phyloP scores from a whole-genome alignment of 2,329 filamentous ascomycete species.

The Penicillium hesseltinei region DNA sequence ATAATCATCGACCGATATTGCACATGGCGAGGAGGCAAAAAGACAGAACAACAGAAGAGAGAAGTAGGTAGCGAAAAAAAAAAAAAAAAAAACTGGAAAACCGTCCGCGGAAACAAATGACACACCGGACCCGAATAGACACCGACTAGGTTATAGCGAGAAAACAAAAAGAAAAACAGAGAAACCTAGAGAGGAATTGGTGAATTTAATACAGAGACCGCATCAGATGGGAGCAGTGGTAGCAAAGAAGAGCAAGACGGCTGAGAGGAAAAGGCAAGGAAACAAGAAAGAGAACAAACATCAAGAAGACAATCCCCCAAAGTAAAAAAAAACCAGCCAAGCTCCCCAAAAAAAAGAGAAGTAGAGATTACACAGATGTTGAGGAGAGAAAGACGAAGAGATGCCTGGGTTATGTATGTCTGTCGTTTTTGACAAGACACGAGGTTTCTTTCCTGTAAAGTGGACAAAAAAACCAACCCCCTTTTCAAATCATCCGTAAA shows the following conservation, averaged over 20 bases:
- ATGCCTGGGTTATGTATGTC: slow-evolving; percentile 21
- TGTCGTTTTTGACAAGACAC: slow-evolving; percentile 14
- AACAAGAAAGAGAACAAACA: slow-evolving; percentile 19
- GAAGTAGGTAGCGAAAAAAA: slow-evolving; percentile 16
- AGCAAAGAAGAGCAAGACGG: slow-evolving; percentile 26
- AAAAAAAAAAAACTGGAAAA: slow-evolving; percentile 21
- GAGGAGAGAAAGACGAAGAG: slow-evolving; percentile 29
- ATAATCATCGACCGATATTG: slow-evolving; percentile 20
- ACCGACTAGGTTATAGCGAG: slow-evolving; percentile 21
- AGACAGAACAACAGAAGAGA: slow-evolving; percentile 23
- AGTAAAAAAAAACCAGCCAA: slow-evolving; percentile 34
- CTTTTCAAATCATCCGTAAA: slow-evolving; percentile 26
- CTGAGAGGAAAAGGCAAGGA: neutral
- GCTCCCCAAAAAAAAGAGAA: slow-evolving; percentile 34
- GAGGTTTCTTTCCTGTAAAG: slow-evolving; percentile 6
- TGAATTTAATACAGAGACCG: slow-evolving; percentile 36
- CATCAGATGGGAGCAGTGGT: slow-evolving; percentile 27
- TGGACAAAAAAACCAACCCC: slow-evolving; percentile 16
- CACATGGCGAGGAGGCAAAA: slow-evolving; percentile 20
- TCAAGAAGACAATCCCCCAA: slow-evolving; percentile 20
- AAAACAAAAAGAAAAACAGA: slow-evolving; percentile 19
- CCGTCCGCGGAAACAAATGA: slow-evolving; percentile 19
- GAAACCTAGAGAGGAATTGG: slow-evolving; percentile 29
- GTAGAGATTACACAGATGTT: slow-evolving; percentile 44
- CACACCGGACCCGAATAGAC: slow-evolving; percentile 25